Percentiles rank a stretch among this genome's conserved stretches.
phyloP scores from a whole-genome alignment of 306 rosid species.

The Acacia melanoxylon region DNA sequence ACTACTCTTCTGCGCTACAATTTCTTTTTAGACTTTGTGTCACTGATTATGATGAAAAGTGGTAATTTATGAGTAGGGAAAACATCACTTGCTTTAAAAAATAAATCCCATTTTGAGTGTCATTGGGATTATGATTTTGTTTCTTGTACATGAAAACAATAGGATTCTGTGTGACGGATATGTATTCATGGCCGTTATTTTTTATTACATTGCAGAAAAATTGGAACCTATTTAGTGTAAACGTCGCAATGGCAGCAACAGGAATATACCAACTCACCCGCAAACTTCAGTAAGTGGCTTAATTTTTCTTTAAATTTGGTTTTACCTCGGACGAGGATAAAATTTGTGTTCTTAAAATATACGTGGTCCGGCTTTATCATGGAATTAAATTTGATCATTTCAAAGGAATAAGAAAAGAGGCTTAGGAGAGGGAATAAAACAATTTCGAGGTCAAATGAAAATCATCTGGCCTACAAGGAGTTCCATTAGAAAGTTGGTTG shows the following conservation, averaged over 20 bases:
- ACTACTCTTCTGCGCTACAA: not conserved
- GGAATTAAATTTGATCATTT: not conserved
- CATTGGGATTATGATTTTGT: not conserved
- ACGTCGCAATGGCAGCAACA: slow-evolving; percentile 88
- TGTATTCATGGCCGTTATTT: slow-evolving; percentile 10
- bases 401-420: not conserved
- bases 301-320: not conserved
- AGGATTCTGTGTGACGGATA: slow-evolving; percentile 10
- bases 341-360: not conserved
- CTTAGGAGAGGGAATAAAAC: not conserved
- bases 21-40: not conserved
- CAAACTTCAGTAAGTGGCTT: slow-evolving; percentile 64
- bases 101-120: not conserved
- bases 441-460: slow-evolving; percentile 14
- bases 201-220: slow-evolving; percentile 64
- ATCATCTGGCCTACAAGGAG: not conserved
- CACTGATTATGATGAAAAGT: not conserved
- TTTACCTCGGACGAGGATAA: not conserved
- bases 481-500: not conserved
- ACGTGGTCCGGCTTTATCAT: not conserved
- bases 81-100: not conserved
- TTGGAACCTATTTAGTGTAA: slow-evolving; percentile 93
- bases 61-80: slow-evolving; percentile 9
- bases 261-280: slow-evolving; percentile 89
- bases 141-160: not conserved